A percentile compares a stretch with the other conserved stretches of the same genome.
Evolutionary conservation across 805 yeast genomes (phyloP).

Genomic region (Myxozyma kluyveri): DNA sequence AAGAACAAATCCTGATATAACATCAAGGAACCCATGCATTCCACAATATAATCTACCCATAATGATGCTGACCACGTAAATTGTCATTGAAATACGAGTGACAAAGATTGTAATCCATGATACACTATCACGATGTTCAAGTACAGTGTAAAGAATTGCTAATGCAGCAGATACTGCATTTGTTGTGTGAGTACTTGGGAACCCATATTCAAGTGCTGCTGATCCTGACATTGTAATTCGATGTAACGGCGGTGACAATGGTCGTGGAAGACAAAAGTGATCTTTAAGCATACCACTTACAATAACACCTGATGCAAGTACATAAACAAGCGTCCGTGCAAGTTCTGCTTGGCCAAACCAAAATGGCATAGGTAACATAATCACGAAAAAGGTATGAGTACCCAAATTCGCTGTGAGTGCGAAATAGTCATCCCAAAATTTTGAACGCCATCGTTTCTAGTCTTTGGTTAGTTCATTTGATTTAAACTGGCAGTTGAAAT

Average conservation of each 20-base stretch:
- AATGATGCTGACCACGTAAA: conserved; percentile 64
- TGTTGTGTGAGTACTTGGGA: conserved; percentile 92
- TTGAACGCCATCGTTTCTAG: conserved; percentile 41
- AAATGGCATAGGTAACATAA: conserved; percentile 78
- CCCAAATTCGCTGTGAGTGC: conserved; percentile 88
- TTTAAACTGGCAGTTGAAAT: conserved; percentile 3
- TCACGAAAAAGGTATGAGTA: conserved; percentile 87
- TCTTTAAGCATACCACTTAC: conserved; percentile 75
- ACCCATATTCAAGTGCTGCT: conserved; percentile 90
- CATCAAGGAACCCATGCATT: conserved; percentile 91
- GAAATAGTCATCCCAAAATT: conserved; percentile 67
- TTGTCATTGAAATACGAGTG: conserved; percentile 15
- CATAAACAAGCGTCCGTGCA: conserved; percentile 61
- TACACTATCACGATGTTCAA: conserved; percentile 4
- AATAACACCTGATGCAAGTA: conserved; percentile 60
- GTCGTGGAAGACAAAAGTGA: conserved; percentile 79
- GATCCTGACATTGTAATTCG: conserved; percentile 88
- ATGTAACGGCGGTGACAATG: conserved; percentile 85
- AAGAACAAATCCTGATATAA: conserved; percentile 59
- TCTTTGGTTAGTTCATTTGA: not conserved
- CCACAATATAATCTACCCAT: conserved; percentile 91
- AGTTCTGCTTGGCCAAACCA: conserved; percentile 69
- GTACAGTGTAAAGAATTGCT: conserved; percentile 39
- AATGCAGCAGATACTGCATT: conserved; percentile 83
- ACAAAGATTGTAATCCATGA: conserved; percentile 7